Evolutionary conservation across 345 rosid species (phyloP).

Genomic region (Boechera divaricarpa): DNA sequence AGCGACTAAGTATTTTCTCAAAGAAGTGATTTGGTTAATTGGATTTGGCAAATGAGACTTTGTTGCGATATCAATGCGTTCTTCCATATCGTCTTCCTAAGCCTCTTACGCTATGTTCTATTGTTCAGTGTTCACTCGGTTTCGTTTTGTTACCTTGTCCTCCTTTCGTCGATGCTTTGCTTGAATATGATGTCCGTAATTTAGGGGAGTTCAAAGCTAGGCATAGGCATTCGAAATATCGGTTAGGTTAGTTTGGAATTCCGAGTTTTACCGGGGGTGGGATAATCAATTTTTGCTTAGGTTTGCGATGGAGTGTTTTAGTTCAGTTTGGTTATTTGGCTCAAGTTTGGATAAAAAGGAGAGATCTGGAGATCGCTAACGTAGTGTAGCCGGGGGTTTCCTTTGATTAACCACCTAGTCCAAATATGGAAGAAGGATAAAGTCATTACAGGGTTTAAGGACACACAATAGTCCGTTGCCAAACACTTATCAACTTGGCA

Average conservation of each 20-base stretch:
- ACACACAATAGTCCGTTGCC: too few relatives aligned
- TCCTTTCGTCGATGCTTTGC: not conserved
- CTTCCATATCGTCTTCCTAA: not conserved
- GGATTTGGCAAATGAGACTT: constrained; percentile 27
- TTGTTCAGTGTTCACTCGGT: not conserved
- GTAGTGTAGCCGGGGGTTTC: not conserved
- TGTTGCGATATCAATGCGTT: not conserved
- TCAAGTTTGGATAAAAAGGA: not conserved
- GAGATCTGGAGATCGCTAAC: not conserved
- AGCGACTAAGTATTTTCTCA: constrained; percentile 17
- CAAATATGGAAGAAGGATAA: not conserved
- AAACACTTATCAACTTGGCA: too few relatives aligned
- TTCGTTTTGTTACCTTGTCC: not conserved
- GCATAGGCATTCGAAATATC: not conserved
- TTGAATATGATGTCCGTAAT: not conserved
- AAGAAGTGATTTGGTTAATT: constrained; percentile 16
- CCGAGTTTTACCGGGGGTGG: not conserved
- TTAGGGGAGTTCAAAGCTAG: not conserved
- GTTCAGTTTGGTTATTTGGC: not conserved
- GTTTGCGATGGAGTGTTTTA: not conserved
- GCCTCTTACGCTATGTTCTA: not conserved
- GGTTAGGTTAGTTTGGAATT: not conserved
- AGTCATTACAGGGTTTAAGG: not conserved
- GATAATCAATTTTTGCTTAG: not conserved
- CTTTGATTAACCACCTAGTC: not conserved